Evolutionary conservation across 202 grass and related monocot genomes (phyloP), one percentile per base, ranked within the genome.

Genomic region (Brachypodium distachyon): DNA sequence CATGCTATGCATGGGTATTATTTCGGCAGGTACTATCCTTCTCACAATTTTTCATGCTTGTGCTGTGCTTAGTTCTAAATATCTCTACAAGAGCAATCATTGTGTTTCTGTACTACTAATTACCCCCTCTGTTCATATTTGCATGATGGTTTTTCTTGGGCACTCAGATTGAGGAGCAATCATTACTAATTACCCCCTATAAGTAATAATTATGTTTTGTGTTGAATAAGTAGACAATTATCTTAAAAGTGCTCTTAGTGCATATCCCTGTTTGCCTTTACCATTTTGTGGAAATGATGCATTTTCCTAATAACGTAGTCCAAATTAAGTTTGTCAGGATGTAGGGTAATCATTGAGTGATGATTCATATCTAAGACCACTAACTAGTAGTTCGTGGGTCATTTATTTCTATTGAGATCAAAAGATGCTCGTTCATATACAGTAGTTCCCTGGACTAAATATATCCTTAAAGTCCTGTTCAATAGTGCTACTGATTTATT

Each of bases 1-100:
- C 96, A 80, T 98, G 91, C 73, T 95, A 98, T 62, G 87, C 87
- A 87, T 98, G 96, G 91, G 92, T 98, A 68, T 95, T 98, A 74
- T 98, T 98, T 83, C 91, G 89, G 32, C 96, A 98, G 91, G 96
- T 98, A 90, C 49, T 52, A 52, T 51, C 48, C 48, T 46, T 46
- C 42, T 51, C 65, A 69, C 10, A 43, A 65, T 12, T 31, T 80
- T 80, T 25, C 8, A 16, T 74, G 54, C n/a, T 29, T 44, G 9
- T 47, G 25, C 16, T 55, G 2, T 14, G 6, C 16, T 65, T 32
- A 19, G 28, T 39, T 29, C 25, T 65, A 72, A 53, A 71, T 64
- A 81, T 65, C 56, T 54, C 42, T 77, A 40, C 39, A 41, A 58
- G 18, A 56, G 6, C 16, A 73, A 65, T 29, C 25, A 31, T 14